Evolutionary conservation across 306 rosid species (phyloP), one percentile per base, ranked within the genome.

Genomic region (Vachellia collinsii): DNA sequence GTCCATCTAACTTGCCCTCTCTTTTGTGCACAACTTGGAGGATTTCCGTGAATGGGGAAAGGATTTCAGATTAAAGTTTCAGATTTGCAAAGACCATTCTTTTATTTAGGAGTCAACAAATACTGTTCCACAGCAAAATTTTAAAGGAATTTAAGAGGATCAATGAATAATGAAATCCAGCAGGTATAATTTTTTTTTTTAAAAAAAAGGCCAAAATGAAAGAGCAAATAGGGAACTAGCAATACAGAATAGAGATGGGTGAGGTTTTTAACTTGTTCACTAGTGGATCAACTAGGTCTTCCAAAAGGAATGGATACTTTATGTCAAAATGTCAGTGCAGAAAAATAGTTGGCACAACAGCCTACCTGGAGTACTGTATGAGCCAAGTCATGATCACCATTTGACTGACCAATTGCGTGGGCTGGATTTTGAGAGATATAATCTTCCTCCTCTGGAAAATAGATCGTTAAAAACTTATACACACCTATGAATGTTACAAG

Each of bases 381-480:
- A 77, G 94, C 90, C 19, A 93, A 87, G 83, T 89, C 97, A 75
- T 88, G 89, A 83, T 89, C 89, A 58, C 97, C 99, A 83, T 93
- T 91, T 47, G 96, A 88, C 23, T 93, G 91, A 76, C 98, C 99
- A 20, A 93, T 90, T 63, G 86, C 54, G 79, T 76, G 88, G 64
- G 82, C 53, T 36, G 89, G 87, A 84, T 77, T 85, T 44, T 81
- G 80, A 63, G 85, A 72, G 19, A 89, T 66, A 65, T 53, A 70
- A 79, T 83, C 93, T 53, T 85, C 95, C 11, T 71, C 90, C 71
- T 69, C 93, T 86, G 80, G 17, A 70, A 66, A 70, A 63, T 63
- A 34, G 13, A 42, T 74, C 42, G 36, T 79, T 70, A 44, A 53
- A 74, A 63, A 71, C 29, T 23, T 22, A 50, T 38, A 68, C 36